Evolutionary conservation across 305 asterid genomes (phyloP), one percentile per base, ranked within the genome.

Genomic region (Fraxinus nigra): DNA sequence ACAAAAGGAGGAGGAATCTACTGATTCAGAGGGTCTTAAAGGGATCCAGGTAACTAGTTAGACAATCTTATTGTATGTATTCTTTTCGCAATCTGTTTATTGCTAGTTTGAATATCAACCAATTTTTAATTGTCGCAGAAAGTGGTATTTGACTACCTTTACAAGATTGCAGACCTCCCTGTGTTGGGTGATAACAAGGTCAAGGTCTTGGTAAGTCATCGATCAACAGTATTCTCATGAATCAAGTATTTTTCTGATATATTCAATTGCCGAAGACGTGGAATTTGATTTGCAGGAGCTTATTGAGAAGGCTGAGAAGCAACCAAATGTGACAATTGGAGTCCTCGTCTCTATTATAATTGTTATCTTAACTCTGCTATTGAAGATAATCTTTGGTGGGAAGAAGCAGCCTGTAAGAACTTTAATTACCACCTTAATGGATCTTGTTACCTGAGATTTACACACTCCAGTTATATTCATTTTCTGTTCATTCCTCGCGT

Each of bases 1-100:
- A 3, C 95, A 89, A 72, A 91, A 90, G 88, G 90, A 87, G 6
- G 97, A 91, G 79, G 96, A 91, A 80, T 77, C 87, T 28, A 77
- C 85, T 0, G 93, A 85, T 5, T 89, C 98, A 22, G 97, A 88
- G 10, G 94, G 90, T 59, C 98, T 93, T 5, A 90, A 94, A 90
- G 94, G 94, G 24, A 75, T 87, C 88, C 93, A 96, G 98, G 99
- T 96, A 87, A 77, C 26, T 76, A 46, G 28, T 48, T 0, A 5
- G 16, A 6, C 33, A 8, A 61, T 30, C 9, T 30, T 22, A 2
- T 24, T 3, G 81, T 38, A 20, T 13, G 5, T 61, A 16, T 20
- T 7, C 59, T 24, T 75, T 16, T 40, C 22, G 22, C 33, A 7
- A 20, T 78, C 11, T 67, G 3, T 30, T 24, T 67, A 24, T 6